Conservation (phyloP, 2,329 filamentous ascomycete species). For the Colletotrichum somersetense region DNA sequence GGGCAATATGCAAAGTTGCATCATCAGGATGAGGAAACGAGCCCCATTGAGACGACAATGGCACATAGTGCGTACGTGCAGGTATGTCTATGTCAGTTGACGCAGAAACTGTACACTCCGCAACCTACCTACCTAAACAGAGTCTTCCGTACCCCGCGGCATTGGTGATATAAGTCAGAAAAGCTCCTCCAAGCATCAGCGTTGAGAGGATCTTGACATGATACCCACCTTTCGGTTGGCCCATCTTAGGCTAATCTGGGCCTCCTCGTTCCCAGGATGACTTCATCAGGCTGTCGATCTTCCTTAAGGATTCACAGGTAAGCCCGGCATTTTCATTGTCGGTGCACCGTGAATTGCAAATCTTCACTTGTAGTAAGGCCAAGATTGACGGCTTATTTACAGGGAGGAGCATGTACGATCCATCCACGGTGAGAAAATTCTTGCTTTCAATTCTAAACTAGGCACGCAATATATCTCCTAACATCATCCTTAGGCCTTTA, state of each 20-base stretch:
- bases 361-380: background rate
- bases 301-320: background rate
- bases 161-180: background rate
- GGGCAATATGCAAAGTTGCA: background rate
- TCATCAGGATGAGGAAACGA: background rate
- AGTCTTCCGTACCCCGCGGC: background rate
- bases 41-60: background rate
- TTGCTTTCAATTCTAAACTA: background rate
- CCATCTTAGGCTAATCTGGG: background rate
- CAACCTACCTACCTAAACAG: background rate
- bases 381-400: background rate
- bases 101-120: background rate
- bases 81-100: background rate
- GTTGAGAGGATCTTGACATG: background rate
- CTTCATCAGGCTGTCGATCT: background rate
- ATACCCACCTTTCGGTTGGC: background rate
- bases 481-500: background rate
- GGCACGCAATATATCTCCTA: too few relatives aligned
- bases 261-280: background rate
- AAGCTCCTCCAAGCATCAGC: background rate
- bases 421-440: background rate
- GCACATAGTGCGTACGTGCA: background rate
- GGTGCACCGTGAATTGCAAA: background rate
- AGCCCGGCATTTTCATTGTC: background rate
- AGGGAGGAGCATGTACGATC: background rate